Base-by-base conservation (phyloP, 129 eudicot species). In the Ambrosia artemisiifolia region DNA sequence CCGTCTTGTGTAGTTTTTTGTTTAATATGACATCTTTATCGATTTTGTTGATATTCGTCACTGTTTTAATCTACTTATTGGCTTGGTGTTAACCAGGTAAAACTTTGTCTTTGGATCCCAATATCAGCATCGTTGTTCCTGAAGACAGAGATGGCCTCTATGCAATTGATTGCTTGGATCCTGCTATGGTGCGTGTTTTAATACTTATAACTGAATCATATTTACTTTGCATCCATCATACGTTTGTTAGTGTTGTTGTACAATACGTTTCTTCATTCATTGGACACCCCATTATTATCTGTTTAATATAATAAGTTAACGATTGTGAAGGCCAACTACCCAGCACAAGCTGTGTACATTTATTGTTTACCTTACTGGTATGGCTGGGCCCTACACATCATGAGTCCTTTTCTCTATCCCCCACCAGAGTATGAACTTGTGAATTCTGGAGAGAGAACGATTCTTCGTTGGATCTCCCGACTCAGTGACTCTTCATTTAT, bases 141-240 rank as follows among this genome's bases (percentile, higher is more conserved):
- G 82, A 91, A 59, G 99, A 95, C 53, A 84, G 99, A 81, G 77
- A 83, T 65, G 99, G 99, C 30, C 82, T 95, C 30, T 81, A 86
- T 86, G 99, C 99, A 34, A 88, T 95, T 79, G 99, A 95, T 81
- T 76, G 78, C 57, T 83, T 95, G 86, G 99, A 95, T 83, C 99
- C 99, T 49, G 91, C 88, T 78, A 79, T 95, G 99, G 99, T 95
- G 75, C 7, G 78, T 83, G 11, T 72, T 43, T 47, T 8, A n/a
- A 17, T 42, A 8, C 65, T 44, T 63, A 16, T 32, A 47, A 49
- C n/a, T 7, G 14, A 65, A 57, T 63, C 13, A 47, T n/a, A 51
- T 81, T 51, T 49, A 50, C 16, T 56, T 47, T 67, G 62, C 35
- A 50, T 56, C 42, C 13, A 44, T 65, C 20, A 14, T 43, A 20